These are phyloP conservation scores for Nakazawaea peltata DNA, from an alignment of 805 yeast genomes.

Conservation along the genomic window DNA sequence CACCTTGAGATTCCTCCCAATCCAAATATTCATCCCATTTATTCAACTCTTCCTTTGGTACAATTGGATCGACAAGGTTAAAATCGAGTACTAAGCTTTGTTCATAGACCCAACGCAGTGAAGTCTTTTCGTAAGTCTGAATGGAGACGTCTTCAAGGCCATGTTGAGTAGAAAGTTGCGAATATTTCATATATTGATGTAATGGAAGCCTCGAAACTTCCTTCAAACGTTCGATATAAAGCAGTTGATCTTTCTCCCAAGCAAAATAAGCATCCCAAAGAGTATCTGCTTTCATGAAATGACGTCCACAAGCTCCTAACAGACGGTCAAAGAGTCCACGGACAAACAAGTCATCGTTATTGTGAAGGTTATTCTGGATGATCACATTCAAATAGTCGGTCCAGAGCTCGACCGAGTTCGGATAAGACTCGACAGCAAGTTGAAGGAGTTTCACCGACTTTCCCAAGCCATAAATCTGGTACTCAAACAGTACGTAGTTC, in stretches of 20 bases:
- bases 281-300: conserved; percentile 70
- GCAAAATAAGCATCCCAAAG: conserved; percentile 77
- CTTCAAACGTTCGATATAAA: conserved; percentile 32
- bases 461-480: conserved; percentile 46
- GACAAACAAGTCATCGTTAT: conserved; percentile 20
- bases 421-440: conserved; percentile 39
- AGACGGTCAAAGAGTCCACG: conserved; percentile 42
- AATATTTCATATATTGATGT: conserved; percentile 81
- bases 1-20: conserved; percentile 27
- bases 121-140: conserved; percentile 49
- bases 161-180: too few relatives aligned
- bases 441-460: conserved; percentile 38
- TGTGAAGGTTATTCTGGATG: conserved; percentile 29
- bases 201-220: conserved; percentile 54
- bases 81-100: conserved; percentile 52
- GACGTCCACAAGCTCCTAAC: conserved; percentile 45
- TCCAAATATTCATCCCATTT: conserved; percentile 62
- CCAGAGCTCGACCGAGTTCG: conserved; percentile 63
- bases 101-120: conserved; percentile 67
- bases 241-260: conserved; percentile 36
- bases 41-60: conserved; percentile 32
- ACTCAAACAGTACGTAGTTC: conserved; percentile 45
- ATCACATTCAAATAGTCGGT: conserved; percentile 52
- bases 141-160: too few relatives aligned
- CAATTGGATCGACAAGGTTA: conserved; percentile 35